Evolutionary conservation across 805 yeast species (phyloP).

Genomic region (Schwanniomyces pseudopolymorphus): DNA sequence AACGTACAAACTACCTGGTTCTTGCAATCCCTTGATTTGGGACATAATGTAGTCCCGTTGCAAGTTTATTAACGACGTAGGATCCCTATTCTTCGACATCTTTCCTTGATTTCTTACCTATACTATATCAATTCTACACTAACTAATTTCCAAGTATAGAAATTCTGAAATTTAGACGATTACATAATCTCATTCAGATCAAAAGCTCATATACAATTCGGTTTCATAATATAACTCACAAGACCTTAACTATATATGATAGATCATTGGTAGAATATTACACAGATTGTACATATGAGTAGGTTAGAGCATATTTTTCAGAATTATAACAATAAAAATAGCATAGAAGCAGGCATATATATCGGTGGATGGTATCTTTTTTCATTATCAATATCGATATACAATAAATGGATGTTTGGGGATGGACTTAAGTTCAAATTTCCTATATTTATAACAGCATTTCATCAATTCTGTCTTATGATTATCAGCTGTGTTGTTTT

Average conservation of each 20-base stretch:
- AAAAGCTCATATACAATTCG: background rate
- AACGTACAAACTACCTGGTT: constrained; percentile 30
- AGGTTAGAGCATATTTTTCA: background rate
- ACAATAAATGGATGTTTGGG: constrained; percentile 98
- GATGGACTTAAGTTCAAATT: constrained; percentile 72
- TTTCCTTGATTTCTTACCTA: background rate
- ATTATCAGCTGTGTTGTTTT: constrained; percentile 49
- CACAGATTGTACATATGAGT: background rate
- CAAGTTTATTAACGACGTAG: constrained; percentile 24
- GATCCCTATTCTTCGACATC: constrained; percentile 23
- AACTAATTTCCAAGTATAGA: background rate
- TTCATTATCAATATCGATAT: constrained; percentile 68
- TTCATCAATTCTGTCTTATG: constrained; percentile 77
- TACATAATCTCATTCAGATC: background rate
- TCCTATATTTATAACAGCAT: constrained; percentile 81
- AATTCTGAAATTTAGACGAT: background rate
- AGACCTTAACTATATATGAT: background rate
- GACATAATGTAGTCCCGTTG: constrained; percentile 30
- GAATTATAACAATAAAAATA: background rate
- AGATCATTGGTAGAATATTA: background rate
- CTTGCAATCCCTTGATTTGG: constrained; percentile 29
- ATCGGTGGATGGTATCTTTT: constrained; percentile 68
- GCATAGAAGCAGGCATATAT: constrained; percentile 25
- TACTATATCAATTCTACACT: background rate
- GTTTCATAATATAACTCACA: background rate